Base-by-base conservation (phyloP, 176 grass and related monocot species). In the Phoenix dactylifera region DNA sequence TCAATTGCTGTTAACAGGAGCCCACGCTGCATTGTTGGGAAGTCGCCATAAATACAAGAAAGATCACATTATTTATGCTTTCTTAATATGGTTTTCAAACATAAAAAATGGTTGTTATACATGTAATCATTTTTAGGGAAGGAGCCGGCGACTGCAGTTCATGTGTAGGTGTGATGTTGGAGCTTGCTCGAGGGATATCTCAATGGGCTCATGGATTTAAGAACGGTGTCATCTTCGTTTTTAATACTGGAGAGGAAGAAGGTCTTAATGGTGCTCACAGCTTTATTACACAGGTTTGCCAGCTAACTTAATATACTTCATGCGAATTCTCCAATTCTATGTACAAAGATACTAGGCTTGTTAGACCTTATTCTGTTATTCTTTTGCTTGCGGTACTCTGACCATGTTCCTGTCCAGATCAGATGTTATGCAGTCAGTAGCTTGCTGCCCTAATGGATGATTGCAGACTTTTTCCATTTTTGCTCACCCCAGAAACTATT, bases 201-300 rank as follows among this genome's bases (percentile, higher is more conserved):
- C 93, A 98, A 55, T 83, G 87, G 93, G 87, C 87, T 66, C 93
- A 98, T 76, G 84, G 84, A 26, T 92, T 92, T 73, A 90, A 88
- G 73, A 80, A 69, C 17, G 84, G 93, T 66, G 50, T 98, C 18
- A 76, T 92, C 28, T 98, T 98, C 76, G 76, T 98, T 63, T 98
- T 98, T 25, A 98, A 98, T 74, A 92, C 93, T 49, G 93, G 93
- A 19, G 93, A 98, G 86, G 93, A 98, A 81, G 93, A 98, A 70
- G 93, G 87, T 55, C 87, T 98, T 80, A 77, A 85, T 44, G 93
- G 93, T 19, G 84, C 93, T 63, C 87, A 98, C 77, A 98, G 93
- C 73, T 98, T 98, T 70, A 85, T 98, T 67, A 98, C 93, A 85
- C 93, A 98, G 87, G 93, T 98, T 54, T 65, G 24, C 60, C 64